phyloP scores from a whole-genome alignment of 768 basidiomycete species.

The Pulveroboletus ravenelii region DNA sequence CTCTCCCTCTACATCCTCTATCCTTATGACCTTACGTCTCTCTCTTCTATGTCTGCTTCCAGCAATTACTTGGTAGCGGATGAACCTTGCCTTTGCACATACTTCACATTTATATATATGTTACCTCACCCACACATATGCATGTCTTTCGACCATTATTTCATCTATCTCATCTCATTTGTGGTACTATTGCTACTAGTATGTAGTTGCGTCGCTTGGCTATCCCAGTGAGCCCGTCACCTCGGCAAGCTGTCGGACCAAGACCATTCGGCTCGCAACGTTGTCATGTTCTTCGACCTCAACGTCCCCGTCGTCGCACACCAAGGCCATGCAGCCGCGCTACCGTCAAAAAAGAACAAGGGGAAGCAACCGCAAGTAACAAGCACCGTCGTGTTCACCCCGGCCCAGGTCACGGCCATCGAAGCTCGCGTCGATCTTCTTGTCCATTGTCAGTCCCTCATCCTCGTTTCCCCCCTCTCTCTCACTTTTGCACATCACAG shows the following conservation, averaged over 20 bases:
- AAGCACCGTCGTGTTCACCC: conserved; percentile 38
- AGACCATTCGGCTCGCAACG: neutral
- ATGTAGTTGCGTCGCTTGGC: too few species aligned
- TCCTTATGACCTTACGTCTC: neutral
- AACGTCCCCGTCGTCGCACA: conserved; percentile 48
- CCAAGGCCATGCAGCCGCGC: conserved; percentile 8
- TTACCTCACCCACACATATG: too few species aligned
- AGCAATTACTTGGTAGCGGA: conserved; percentile 9
- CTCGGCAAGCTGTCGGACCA: too few species aligned
- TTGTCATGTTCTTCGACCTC: conserved; percentile 61
- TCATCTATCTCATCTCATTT: too few species aligned
- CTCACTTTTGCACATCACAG: conserved; percentile 37
- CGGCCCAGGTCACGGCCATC: conserved; percentile 52
- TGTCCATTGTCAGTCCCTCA: conserved; percentile 56
- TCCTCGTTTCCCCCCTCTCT: neutral
- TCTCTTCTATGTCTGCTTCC: neutral
- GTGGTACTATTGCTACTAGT: too few species aligned
- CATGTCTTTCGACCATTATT: too few species aligned
- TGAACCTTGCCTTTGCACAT: conserved; percentile 6
- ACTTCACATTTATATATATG: neutral
- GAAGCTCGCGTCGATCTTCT: conserved; percentile 66
- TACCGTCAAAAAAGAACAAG: conserved; percentile 27
- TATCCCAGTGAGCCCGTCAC: too few species aligned
- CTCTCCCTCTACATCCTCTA: neutral
- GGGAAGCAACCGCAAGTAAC: conserved; percentile 34